phyloP scores from a whole-genome alignment of 1,139 yeast genomes.

The Magnusiomyces sp. region DNA sequence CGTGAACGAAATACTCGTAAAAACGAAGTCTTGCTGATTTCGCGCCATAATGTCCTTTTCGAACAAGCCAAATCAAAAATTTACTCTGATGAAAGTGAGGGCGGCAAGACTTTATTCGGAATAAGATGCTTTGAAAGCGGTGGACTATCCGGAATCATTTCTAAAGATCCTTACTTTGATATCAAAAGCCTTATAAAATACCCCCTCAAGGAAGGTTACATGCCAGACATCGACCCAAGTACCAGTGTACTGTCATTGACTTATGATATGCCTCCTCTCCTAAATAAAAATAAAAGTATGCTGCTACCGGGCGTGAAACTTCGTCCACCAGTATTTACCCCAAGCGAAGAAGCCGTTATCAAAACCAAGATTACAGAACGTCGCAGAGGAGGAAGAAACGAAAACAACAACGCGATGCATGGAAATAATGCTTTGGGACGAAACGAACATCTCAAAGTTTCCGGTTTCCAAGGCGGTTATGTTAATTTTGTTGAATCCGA shows the following conservation, averaged over 20 bases:
- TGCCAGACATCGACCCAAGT: conserved; percentile 43
- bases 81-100: conserved; percentile 26
- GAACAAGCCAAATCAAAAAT: conserved; percentile 20
- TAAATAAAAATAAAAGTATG: conserved; percentile 55
- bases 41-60: conserved; percentile 22
- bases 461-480: conserved; percentile 30
- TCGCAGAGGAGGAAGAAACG: conserved; percentile 22
- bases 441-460: conserved; percentile 18
- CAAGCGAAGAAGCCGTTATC: conserved; percentile 10
- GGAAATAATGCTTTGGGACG: conserved; percentile 32
- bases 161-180: conserved; percentile 38
- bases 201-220: conserved; percentile 54
- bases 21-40: conserved; percentile 30
- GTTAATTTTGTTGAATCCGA: conserved; percentile 22
- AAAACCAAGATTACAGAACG: conserved; percentile 8
- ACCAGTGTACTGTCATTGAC: conserved; percentile 46
- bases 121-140: conserved; percentile 31
- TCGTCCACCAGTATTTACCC: conserved; percentile 48
- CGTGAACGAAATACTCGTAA: conserved; percentile 45
- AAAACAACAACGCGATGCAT: conserved; percentile 24
- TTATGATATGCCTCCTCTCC: conserved; percentile 46
- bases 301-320: conserved; percentile 71
- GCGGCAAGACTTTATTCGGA: conserved; percentile 38
- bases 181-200: conserved; percentile 43
- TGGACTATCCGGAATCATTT: conserved; percentile 62